phyloP scores from a whole-genome alignment of 169 alveolate genomes.

The Plasmodium inui region DNA sequence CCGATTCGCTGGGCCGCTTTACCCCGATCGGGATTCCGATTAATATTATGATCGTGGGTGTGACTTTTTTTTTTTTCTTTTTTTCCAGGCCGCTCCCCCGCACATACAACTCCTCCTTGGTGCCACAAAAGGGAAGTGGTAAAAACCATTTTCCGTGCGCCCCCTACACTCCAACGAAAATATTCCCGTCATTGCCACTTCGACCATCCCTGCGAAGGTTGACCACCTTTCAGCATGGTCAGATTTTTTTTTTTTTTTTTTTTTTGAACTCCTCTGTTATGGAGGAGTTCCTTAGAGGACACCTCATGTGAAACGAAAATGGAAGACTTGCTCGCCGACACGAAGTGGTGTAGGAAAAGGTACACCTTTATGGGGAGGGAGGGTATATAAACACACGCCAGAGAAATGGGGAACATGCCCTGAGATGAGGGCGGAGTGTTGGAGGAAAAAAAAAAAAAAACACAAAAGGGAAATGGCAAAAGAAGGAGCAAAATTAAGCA shows the following conservation, averaged over 20 bases:
- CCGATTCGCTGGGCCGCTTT: not conserved
- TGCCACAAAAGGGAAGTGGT: not conserved
- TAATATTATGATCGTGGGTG: not conserved
- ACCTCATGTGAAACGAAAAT: not conserved
- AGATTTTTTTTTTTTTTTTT: no score
- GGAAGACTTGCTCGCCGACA: not conserved
- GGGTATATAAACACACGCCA: not conserved
- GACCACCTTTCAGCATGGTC: not conserved
- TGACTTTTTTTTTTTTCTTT: no score
- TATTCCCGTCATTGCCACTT: not conserved
- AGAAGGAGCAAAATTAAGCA: not conserved
- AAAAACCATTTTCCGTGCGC: not conserved
- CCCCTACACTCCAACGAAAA: not conserved
- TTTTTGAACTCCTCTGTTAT: not conserved
- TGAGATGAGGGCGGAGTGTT: not conserved
- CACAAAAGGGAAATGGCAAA: not conserved
- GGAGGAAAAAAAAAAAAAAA: not conserved
- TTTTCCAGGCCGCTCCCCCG: not conserved
- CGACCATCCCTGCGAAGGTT: not conserved
- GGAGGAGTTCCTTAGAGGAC: not conserved
- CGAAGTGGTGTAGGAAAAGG: not conserved
- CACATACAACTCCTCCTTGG: not conserved
- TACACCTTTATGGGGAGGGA: not conserved
- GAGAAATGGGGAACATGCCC: not conserved
- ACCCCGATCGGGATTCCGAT: not conserved